These are phyloP conservation scores for Mortierella sp. DNA, from an alignment of 371 early-diverging fungal genomes.

Conservation along the genomic window DNA sequence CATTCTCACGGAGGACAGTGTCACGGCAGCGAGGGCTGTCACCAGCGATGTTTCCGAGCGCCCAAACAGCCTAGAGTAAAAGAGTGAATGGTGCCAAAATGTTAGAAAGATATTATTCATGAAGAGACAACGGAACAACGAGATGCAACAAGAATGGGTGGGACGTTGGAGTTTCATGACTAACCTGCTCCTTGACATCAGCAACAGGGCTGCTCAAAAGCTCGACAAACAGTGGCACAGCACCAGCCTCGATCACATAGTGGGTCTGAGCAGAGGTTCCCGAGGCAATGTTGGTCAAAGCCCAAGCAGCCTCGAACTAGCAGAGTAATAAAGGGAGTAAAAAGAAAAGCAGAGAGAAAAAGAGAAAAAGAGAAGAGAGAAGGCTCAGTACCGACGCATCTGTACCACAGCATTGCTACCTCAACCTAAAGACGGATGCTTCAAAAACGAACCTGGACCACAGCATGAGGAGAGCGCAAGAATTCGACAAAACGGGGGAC, in stretches of 20 bases:
- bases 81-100: no score
- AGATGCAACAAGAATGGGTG: not conserved
- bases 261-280: slow-evolving; percentile 96
- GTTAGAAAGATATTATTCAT: no score
- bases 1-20: slow-evolving; percentile 84
- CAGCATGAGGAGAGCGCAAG: slow-evolving; percentile 73
- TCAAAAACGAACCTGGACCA: slow-evolving; percentile 79
- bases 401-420: no score
- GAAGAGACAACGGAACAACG: not conserved
- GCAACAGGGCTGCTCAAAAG: slow-evolving; percentile 83
- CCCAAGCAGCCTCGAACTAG: slow-evolving; percentile 99
- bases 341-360: no score
- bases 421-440: no score
- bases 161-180: not conserved
- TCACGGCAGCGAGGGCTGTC: slow-evolving; percentile 95
- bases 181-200: slow-evolving; percentile 97
- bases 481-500: slow-evolving; percentile 96
- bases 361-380: no score
- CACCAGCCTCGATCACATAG: slow-evolving; percentile 89
- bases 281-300: slow-evolving; percentile 99
- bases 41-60: slow-evolving; percentile 99
- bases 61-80: slow-evolving; percentile 92
- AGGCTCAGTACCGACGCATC: no score
- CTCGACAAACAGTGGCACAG: slow-evolving; percentile 91
- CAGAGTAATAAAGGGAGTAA: not conserved